Evolutionary conservation across 2,329 filamentous ascomycete genomes (phyloP), one percentile per base, ranked within the genome.

Genomic region (Trichoderma harzianum): DNA sequence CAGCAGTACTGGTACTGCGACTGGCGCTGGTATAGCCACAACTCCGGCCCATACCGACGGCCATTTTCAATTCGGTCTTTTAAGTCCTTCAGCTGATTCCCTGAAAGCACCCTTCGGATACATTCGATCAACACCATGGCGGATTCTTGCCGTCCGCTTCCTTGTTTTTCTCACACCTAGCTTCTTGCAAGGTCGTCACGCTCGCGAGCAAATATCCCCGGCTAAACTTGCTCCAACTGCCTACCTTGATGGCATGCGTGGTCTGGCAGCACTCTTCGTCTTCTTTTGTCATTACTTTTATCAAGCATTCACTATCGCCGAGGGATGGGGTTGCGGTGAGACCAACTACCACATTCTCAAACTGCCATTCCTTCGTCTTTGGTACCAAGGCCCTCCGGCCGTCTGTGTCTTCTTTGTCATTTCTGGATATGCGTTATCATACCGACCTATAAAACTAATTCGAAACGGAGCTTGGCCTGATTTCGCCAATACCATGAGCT

Each of bases 341-440:
- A 78, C 78, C 73, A 84, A 87, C 78, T 83, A 83, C 76, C 76
- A 84, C 70, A 72, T 86, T 61, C 80, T 87, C 74, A 85, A 86
- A 76, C 82, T 89, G 1, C 88, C 87, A 8, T 83, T 89, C 72
- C 69, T 89, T 21, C 82, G 87, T 16, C 80, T 89, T 5, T 81
- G 86, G 72, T 89, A 86, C 76, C 85, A 86, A 66, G 88, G 87
- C 1, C 86, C 86, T 3, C 84, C 87, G 0, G 87, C 87, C 75
- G 88, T 90, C 51, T 87, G 85, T 78, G 79, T 89, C 74, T 91
- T 91, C 82, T 90, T 90, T 76, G 85, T 90, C 76, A 87, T 90
- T 58, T 89, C 87, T 0, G 88, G 88, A 24, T 90, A 89, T 78
- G 89, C 88, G 3, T 82, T 91, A 14, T 86, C 85, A 34, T 84